Evolutionary conservation across 2,329 filamentous ascomycete genomes (phyloP), one percentile per base, ranked within the genome.

Genomic region (Nemania sp.): DNA sequence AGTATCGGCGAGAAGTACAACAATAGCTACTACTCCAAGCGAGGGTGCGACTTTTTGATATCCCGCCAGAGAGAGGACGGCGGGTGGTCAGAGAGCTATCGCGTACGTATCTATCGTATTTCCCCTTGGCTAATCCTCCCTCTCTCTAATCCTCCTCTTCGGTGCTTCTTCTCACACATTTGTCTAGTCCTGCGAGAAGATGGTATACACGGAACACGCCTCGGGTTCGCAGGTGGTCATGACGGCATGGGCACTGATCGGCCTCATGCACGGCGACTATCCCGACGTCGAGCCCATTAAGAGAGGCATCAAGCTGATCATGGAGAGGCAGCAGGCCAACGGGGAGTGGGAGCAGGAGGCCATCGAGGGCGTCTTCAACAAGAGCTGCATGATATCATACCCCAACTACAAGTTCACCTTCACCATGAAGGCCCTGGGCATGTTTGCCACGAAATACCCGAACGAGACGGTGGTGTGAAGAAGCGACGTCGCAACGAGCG

Each of bases 381-480:
- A 97, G 81, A 95, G 89, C 71, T 98, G 94, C 81, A 98, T 97
- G 92, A 99, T 99, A 67, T 95, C 92, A 0, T 99, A 99, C 73
- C 94, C 94, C 45, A 99, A 99, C 81, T 99, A 99, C 82, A 99
- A 98, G 80, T 95, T 97, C 75, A 90, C 90, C 60, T 99, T 97
- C 77, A 88, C 94, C 1, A 90, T 98, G 73, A 96, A 96, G 78
- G 95, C 95, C 1, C 76, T 99, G 65, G 95, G 95, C 5, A 89
- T 97, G 86, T 99, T 92, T 80, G 87, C 89, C 4, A 83, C 80
- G 68, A 85, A 82, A 65, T 93, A 89, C 66, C 90, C 89, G 0
- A 81, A 91, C 62, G 84, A 88, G 58, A 81, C 79, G 69, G 74
- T 90, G 2, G 69, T 73, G 4, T 73, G 32, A 70, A 32, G 32